phyloP scores from a whole-genome alignment of 2,329 filamentous ascomycete genomes.

The Aspergillus versicolor region DNA sequence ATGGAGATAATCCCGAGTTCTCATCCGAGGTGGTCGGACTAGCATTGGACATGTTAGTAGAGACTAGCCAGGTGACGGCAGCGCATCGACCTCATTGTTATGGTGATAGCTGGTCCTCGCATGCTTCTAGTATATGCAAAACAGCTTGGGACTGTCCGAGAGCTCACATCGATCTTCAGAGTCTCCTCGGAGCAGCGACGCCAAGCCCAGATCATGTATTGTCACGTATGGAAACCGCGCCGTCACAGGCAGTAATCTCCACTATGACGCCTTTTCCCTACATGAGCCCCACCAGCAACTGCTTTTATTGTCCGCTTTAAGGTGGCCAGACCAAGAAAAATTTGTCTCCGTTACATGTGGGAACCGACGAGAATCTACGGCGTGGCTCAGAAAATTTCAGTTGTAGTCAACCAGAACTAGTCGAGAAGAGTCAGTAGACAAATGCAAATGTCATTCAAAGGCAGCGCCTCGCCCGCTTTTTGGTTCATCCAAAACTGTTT shows the following conservation, averaged over 20 bases:
- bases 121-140: too few species aligned
- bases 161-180: not conserved
- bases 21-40: not conserved
- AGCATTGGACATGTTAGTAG: not conserved
- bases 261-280: constrained; percentile 28
- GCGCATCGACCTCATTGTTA: not conserved
- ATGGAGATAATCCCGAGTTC: not conserved
- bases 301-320: constrained; percentile 15
- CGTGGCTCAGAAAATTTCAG: constrained; percentile 20
- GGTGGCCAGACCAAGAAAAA: constrained; percentile 27
- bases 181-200: constrained; percentile 1
- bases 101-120: not conserved
- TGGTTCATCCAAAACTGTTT: constrained; percentile 5
- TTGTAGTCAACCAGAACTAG: not conserved
- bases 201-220: constrained; percentile 3
- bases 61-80: not conserved
- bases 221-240: constrained; percentile 20
- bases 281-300: constrained; percentile 12
- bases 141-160: not conserved
- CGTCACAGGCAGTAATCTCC: constrained; percentile 24
- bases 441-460: constrained; percentile 21
- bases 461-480: constrained; percentile 19
- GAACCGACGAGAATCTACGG: constrained; percentile 23
- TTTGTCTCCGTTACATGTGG: constrained; percentile 27
- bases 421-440: constrained; percentile 18